Base-by-base conservation (phyloP, 2,329 filamentous ascomycete species). In the Chaetothyriales sp. region DNA sequence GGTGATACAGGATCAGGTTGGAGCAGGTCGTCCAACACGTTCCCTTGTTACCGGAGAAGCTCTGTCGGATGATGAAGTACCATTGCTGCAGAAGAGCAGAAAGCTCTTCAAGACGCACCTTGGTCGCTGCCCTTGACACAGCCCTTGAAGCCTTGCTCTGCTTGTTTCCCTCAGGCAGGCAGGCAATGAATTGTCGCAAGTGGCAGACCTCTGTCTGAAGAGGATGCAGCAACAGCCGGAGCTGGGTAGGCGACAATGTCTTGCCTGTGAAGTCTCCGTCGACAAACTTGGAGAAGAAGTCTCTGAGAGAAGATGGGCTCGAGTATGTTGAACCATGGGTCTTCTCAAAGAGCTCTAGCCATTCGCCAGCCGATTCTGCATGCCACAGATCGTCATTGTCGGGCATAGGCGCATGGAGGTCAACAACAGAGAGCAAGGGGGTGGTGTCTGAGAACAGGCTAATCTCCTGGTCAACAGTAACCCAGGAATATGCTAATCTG, bases 401-500 rank as follows among this genome's bases (percentile, higher is more conserved):
- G 10, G 82, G 82, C 61, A 86, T 75, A 2, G 81, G 78, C 43
- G 78, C 76, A 19, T 74, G 73, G 46, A 84, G 74, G 52, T 85
- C 80, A 26, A 75, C 80, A 49, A 83, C 75, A 12, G 79, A 76
- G 51, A 86, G 75, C 28, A 83, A 67, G 0, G 80, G 78, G 1
- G 73, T 70, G 1, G 73, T 76, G 59, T 84, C 80, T 56, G 82
- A 74, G 65, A 83, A 83, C 7, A 84, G 68, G 46, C 78, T 77
- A 50, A 84, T 68, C 64, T 86, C 83, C 59, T 85, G 81, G 61
- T 86, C 83, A 20, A 83, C 74, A 76, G 84, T 83, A 18, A 82
- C 78, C 79, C 81, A 86, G 50, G 81, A 83, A 65, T 86, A 84
- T n/a, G 83, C 77, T 28, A 86, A 69, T 57, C 81, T 82, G 59